Base-by-base conservation (phyloP, 1,139 yeast genomes). In the Yamadazyma sp. region DNA sequence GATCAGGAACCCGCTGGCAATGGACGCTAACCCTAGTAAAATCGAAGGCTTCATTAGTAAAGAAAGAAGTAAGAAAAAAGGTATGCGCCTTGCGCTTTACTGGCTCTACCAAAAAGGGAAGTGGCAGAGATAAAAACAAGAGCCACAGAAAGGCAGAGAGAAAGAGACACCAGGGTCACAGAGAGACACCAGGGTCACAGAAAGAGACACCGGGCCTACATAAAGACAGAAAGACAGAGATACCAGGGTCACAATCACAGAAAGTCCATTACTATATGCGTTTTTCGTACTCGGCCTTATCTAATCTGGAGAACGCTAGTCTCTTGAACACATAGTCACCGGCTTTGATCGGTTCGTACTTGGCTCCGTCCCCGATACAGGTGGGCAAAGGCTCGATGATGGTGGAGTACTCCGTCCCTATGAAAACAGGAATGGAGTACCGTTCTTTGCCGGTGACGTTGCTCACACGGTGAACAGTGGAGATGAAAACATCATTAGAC, bases 401-500 rank as follows among this genome's bases (percentile, higher is more conserved):
- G 5, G 50, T 48, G 16, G 44, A 42, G 29, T 48, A 47, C 32
- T 48, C 46, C 24, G 49, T 42, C 9, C 51, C 51, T 24, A 48
- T 41, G 25, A 48, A 48, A 1, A 45, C 45, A 3, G 51, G 51
- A 27, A 48, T 48, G 3, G 49, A 44, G 30, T 48, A 48, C 24
- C 51, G 40, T 38, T 47, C 51, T 20, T 28, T 45, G 6, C 51
- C 51, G n/a, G 49, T 43, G 11, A 40, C 20, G 33, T 46, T 46
- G n/a, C 33, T 20, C 7, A 48, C 51, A 34, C 51, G 38, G 33
- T 48, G 51, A 9, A 48, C 50, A 8, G 51, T 48, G 11, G 51
- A 48, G 16, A 43, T 48, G 24, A 48, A 48, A 1, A 45, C 49
- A 40, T 48, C 50, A 34, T 48, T 48, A 1, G 51, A 48, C 51